A percentile compares a stretch with the other conserved stretches of the same genome.
Evolutionary conservation across 1,139 yeast genomes (phyloP).

Genomic region (Trichomonascaceae sp.): DNA sequence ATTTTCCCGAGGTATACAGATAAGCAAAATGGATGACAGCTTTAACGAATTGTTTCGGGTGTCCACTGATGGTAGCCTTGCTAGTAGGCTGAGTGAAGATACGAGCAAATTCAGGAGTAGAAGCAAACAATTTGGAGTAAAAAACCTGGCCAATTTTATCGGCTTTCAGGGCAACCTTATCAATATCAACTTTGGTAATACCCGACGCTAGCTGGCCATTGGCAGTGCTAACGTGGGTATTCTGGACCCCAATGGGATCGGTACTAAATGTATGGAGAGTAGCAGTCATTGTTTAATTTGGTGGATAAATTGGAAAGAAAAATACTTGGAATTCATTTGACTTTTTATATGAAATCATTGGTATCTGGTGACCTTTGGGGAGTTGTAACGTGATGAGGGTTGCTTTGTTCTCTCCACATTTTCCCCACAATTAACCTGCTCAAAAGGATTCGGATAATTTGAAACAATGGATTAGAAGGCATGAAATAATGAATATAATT

Average conservation of each 20-base stretch:
- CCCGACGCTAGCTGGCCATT: neutral
- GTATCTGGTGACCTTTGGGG: conserved; percentile 1
- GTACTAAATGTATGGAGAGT: conserved; percentile 1
- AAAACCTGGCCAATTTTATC: conserved; percentile 8
- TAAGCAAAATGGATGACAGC: conserved; percentile 7
- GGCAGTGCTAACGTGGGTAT: neutral
- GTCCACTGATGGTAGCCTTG: conserved; percentile 6
- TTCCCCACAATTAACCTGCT: neutral
- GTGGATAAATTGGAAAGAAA: neutral
- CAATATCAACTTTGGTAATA: conserved; percentile 4
- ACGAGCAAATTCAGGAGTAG: conserved; percentile 8
- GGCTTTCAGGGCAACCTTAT: conserved; percentile 1
- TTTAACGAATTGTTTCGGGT: conserved; percentile 8
- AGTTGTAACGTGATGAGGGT: neutral
- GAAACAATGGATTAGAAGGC: neutral
- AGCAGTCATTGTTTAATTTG: neutral
- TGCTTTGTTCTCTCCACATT: neutral
- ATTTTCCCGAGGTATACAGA: conserved; percentile 2
- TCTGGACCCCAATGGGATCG: conserved; percentile 7
- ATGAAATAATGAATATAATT: neutral
- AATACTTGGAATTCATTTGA: neutral
- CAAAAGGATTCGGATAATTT: neutral
- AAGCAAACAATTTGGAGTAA: conserved; percentile 4
- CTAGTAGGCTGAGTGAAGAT: conserved; percentile 9
- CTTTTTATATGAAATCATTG: neutral